phyloP scores from a whole-genome alignment of 495 filamentous ascomycete genomes.

The Daldinia childiae region DNA sequence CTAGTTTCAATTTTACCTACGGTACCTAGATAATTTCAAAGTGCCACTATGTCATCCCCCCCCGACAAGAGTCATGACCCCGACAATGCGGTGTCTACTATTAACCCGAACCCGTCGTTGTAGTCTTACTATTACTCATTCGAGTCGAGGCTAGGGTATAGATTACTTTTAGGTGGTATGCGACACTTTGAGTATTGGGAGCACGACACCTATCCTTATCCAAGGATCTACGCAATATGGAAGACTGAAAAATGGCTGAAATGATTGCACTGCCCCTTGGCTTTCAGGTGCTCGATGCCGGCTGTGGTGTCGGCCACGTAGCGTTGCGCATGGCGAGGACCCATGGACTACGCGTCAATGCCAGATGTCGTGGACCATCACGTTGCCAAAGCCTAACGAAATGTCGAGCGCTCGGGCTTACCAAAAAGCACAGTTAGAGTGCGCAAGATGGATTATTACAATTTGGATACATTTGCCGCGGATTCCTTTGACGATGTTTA shows the following conservation, averaged over 20 bases:
- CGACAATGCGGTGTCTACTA: constrained; percentile 33
- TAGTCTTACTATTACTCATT: constrained; percentile 56
- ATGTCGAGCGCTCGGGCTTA: constrained; percentile 52
- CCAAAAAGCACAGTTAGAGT: constrained; percentile 50
- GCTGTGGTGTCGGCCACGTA: constrained; percentile 62
- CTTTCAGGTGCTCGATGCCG: constrained; percentile 60
- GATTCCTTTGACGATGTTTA: constrained; percentile 63
- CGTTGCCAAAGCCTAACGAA: constrained; percentile 54
- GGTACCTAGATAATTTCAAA: not conserved
- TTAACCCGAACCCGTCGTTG: constrained; percentile 51
- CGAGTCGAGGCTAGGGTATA: constrained; percentile 62
- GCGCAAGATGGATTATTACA: constrained; percentile 62
- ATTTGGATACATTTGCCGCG: constrained; percentile 53
- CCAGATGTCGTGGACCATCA: constrained; percentile 63
- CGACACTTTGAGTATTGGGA: constrained; percentile 64
- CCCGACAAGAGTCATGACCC: constrained; percentile 4
- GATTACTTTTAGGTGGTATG: constrained; percentile 59
- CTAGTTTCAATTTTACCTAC: not conserved
- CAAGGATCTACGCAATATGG: constrained; percentile 56
- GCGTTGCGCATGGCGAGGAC: constrained; percentile 57
- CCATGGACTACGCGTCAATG: constrained; percentile 53
- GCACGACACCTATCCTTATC: constrained; percentile 52
- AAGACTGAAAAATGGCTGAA: constrained; percentile 58
- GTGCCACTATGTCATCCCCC: not conserved
- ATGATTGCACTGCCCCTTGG: constrained; percentile 50